Evolutionary conservation across 768 basidiomycete species (phyloP), one percentile per base, ranked within the genome.

Genomic region (Porpolomopsis calyptriformis): DNA sequence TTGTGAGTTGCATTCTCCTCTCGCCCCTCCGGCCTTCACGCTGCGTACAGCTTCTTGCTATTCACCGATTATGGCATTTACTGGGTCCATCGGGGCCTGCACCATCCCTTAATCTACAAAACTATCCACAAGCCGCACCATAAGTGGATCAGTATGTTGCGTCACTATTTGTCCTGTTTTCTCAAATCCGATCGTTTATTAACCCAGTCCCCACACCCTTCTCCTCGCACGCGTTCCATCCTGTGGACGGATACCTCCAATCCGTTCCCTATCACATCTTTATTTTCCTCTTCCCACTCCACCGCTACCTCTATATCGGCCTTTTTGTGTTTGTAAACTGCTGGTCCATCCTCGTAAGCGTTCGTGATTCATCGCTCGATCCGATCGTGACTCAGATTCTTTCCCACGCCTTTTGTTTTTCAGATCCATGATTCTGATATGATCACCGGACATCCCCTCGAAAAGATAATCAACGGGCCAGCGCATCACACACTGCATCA

Each of bases 401-500:
- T 23, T 27, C 6, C 22, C 58, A 11, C 44, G 14, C 16, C 35
- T 20, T 2, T 26, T n/a, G n/a, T n/a, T n/a, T n/a, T n/a, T n/a
- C n/a, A 91, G 89, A 99, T 99, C 54, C 94, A 99, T 60, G 96
- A 99, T 64, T 93, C 90, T 3, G 96, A 98, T 68, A 98, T 99
- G 94, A 80, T 98, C 57, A 88, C 89, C 23, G 93, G 85, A 2
- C 84, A 89, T 60, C 69, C 80, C 3, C 74, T 96, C 4, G 94
- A 97, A 66, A 80, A 73, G 49, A 65, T 86, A 60, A 92, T 99
- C 66, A 99, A 98, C 64, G 92, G 91, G n/a, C 94, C 96, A 2
- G 90, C 93, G 2, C 96, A 99, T 56, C 96, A 99, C 62, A 98
- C 93, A 0, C 71, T 97, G 35, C 94, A 97, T 61, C 96, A 98